Evolutionary conservation across 2,329 filamentous ascomycete genomes (phyloP).

Genomic region (Calonectria honghensis): DNA sequence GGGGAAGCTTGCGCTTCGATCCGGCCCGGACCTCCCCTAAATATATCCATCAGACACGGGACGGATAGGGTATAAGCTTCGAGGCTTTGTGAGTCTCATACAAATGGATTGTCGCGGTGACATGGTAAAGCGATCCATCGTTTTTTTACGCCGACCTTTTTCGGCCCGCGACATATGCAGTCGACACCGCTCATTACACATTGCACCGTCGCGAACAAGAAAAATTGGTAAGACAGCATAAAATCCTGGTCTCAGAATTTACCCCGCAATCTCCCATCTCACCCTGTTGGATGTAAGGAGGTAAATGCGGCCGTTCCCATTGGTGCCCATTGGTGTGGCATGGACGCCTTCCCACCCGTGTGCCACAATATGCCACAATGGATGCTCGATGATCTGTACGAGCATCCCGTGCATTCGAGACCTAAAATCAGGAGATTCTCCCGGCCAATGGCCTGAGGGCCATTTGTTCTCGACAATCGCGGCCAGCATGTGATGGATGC

Average conservation of each 20-base stretch:
- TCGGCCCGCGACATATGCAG: background rate
- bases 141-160: background rate
- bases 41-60: background rate
- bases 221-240: background rate
- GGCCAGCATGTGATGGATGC: background rate
- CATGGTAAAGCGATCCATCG: background rate
- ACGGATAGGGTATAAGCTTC: background rate
- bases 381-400: background rate
- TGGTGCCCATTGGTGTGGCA: background rate
- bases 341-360: background rate
- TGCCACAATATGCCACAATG: conserved; percentile 2
- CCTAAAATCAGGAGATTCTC: background rate
- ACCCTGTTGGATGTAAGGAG: background rate
- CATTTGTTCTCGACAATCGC: too few species aligned
- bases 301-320: background rate
- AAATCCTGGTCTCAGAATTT: background rate
- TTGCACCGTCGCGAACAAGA: background rate
- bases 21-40: background rate
- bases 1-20: background rate
- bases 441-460: background rate
- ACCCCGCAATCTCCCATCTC: background rate
- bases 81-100: background rate
- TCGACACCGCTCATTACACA: background rate
- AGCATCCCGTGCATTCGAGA: conserved; percentile 3
- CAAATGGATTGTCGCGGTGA: background rate